Base-by-base conservation (phyloP, 2,329 filamentous ascomycete species). In the Talaromyces atroroseus region DNA sequence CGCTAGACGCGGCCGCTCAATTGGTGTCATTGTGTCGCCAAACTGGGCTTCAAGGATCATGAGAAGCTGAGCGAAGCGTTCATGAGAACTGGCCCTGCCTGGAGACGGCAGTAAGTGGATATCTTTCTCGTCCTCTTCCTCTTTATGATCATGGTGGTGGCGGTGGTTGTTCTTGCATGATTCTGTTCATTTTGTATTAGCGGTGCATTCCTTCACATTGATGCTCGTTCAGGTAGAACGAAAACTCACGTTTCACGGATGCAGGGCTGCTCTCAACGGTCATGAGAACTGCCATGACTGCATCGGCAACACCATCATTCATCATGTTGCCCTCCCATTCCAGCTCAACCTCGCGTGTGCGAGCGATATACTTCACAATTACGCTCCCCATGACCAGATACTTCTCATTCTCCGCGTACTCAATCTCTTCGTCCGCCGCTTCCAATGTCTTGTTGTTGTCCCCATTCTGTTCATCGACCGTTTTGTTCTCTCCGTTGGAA, bases 251-350 rank as follows among this genome's bases (percentile, higher is more conserved):
- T 74, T 94, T 95, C 51, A 99, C 92, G 12, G 94, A 92, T 14
- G 94, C 94, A 5, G 92, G 94, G 54, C 89, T 95, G 72, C 88
- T 95, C 74, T 99, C 94, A 21, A 96, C 89, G 0, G 89, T 92
- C 64, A 96, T 85, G 11, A 99, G 80, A 2, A 96, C 90, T 0
- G 91, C 91, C 80, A 97, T 90, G 54, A 97, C 88, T 16, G 94
- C 91, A 73, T 99, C 94, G n/a, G 94, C 94, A 66, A 99, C 95
- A 59, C 91, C 90, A 68, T 99, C 94, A 71, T 97, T 99, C 67
- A 96, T 86, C 77, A 96, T 89, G 70, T 97, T 99, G 57, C 92
- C 94, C 71, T 97, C 92, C 94, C 94, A 99, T 73, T 96, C 91
- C 2, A 97, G 79, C 70, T 95, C 91, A 5, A 96, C 83, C 67